Base-by-base conservation (phyloP, 371 early-diverging fungal genomes). In the Mucor velutinosus region DNA sequence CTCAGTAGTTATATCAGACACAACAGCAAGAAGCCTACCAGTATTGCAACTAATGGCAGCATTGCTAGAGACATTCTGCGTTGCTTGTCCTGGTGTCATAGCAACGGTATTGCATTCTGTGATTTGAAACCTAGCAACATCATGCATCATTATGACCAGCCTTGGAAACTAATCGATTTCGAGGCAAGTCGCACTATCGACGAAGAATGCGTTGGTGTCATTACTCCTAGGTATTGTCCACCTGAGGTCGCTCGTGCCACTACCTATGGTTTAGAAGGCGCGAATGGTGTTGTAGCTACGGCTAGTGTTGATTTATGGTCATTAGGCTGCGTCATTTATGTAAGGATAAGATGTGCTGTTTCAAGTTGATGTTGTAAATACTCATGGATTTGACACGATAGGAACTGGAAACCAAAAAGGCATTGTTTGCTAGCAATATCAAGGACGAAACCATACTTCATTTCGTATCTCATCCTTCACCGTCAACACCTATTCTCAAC, bases 241-340 rank as follows among this genome's bases (percentile, higher is more conserved):
- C 83, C 83, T 64, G 83, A 83, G 62, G 83, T 83, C 0, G 83
- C 83, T 11, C 66, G 78, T 23, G 83, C 83, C 6, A 83, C 83
- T 1, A 83, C 83, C 0, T 83, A 83, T 45, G 83, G 83, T 1
- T 60, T 80, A 10, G 83, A 83, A 62, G 83, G 83, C 19, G 77
- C 83, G 7, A 78, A 78, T 55, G 83, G 83, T 12, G 83, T 83
- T 0, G 83, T 83, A 7, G 83, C 83, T 33, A 78, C 80, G 0
- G 79, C 83, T 1, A 77, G 79, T 41, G 77, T 83, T 0, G 83
- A 83, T 72, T 56, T 80, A 5, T 83, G 83, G 83, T 78, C 83
- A 21, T 72, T 83, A 10, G 83, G 83, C 7, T 83, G 83, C 64
- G 77, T 80, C 3, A 67, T 83, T 29, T 83, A 78, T 58, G 76